A percentile compares a stretch with the other conserved stretches of the same genome.
Conservation (phyloP, 805 yeast genomes). For the Grigorovia transvaalensis region DNA sequence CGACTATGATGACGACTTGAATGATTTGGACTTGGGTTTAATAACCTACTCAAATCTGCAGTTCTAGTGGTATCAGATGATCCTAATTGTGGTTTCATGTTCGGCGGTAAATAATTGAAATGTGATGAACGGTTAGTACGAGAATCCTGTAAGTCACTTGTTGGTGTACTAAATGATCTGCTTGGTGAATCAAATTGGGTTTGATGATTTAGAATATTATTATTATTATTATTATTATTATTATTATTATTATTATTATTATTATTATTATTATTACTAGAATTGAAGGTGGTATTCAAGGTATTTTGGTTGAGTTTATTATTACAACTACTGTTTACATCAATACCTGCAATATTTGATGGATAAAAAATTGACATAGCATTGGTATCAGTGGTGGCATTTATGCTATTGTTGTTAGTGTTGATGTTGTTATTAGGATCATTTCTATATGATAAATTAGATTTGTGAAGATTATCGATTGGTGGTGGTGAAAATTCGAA, state of each 20-base stretch:
- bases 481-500: conserved; percentile 9
- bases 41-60: conserved; percentile 35
- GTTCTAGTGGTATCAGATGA: conserved; percentile 44
- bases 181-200: not conserved
- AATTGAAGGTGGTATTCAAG: not conserved
- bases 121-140: conserved; percentile 53
- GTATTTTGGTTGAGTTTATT: not conserved
- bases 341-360: not conserved
- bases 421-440: not conserved
- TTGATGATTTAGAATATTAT: not conserved
- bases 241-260: not conserved
- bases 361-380: not conserved
- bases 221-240: not conserved
- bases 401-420: not conserved
- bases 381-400: not conserved
- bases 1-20: conserved; percentile 1
- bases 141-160: conserved; percentile 32
- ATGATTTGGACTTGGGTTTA: conserved; percentile 29
- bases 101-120: conserved; percentile 66
- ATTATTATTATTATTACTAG: not conserved
- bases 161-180: conserved; percentile 15
- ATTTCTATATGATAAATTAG: conserved; percentile 3
- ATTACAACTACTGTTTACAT: not conserved
- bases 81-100: conserved; percentile 59
- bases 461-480: not conserved